A percentile compares a stretch with the other conserved stretches of the same genome.
These are phyloP conservation scores for Cladosporium sp. DNA, from an alignment of 2,329 filamentous ascomycete species.

Conservation along the genomic window DNA sequence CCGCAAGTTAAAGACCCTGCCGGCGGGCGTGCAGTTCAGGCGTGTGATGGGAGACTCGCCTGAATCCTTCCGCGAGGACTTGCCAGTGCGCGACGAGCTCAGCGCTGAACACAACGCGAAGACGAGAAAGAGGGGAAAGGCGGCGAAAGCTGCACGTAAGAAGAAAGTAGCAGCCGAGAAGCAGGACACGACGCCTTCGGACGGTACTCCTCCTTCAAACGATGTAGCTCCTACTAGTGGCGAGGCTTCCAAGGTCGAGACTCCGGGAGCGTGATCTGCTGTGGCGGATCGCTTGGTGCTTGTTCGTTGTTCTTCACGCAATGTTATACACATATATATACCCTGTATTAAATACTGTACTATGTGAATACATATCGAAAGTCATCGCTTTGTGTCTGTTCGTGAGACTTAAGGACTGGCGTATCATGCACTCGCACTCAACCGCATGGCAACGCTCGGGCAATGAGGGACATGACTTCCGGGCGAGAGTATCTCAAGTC, in stretches of 20 bases:
- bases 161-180: neutral
- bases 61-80: neutral
- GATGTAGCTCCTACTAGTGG: too few species aligned
- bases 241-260: neutral
- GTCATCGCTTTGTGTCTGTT: neutral
- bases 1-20: neutral
- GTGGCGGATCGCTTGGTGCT: neutral
- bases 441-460: neutral
- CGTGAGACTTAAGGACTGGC: neutral
- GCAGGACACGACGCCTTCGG: too few species aligned
- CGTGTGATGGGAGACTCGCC: neutral
- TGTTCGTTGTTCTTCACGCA: neutral
- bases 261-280: neutral
- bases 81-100: neutral
- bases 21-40: neutral
- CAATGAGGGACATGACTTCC: too few species aligned
- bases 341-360: neutral
- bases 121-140: neutral
- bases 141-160: neutral
- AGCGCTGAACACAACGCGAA: neutral
- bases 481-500: too few species aligned
- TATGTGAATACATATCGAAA: neutral
- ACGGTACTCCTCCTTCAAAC: too few species aligned
- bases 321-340: neutral
- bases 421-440: neutral